phyloP scores from a whole-genome alignment of 768 basidiomycete species.

The Calvatia gigantea region DNA sequence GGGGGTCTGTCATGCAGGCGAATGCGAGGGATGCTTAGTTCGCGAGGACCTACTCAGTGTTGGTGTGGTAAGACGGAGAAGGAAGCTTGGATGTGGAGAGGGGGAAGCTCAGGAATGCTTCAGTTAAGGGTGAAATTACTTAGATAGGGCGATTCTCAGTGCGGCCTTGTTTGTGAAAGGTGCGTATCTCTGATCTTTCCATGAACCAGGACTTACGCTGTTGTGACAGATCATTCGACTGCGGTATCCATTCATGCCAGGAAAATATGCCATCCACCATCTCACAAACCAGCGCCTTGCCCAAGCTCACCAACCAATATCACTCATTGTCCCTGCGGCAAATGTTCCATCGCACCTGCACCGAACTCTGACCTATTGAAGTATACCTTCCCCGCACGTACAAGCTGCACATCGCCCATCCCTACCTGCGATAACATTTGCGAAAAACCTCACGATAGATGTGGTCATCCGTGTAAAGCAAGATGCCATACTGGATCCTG shows the following conservation, averaged over 20 bases:
- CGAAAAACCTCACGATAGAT: constrained; percentile 56
- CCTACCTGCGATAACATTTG: constrained; percentile 77
- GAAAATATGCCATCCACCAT: constrained; percentile 78
- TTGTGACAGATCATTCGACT: constrained; percentile 60
- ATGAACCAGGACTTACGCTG: background rate
- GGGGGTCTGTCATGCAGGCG: constrained; percentile 72
- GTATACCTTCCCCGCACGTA: constrained; percentile 39
- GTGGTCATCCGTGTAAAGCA: constrained; percentile 69
- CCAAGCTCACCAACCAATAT: constrained; percentile 70
- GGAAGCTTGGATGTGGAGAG: constrained; percentile 63
- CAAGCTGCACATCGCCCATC: constrained; percentile 67
- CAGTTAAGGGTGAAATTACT: constrained; percentile 34
- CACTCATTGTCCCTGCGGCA: constrained; percentile 82
- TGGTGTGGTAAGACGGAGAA: constrained; percentile 75
- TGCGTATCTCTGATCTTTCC: constrained; percentile 21
- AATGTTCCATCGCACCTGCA: constrained; percentile 43
- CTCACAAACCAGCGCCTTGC: constrained; percentile 52
- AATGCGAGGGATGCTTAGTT: constrained; percentile 62
- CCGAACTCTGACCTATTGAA: constrained; percentile 22
- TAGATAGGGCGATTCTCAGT: constrained; percentile 68
- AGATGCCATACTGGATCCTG: constrained; percentile 79
- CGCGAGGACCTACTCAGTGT: constrained; percentile 56
- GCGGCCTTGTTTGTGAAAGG: constrained; percentile 59
- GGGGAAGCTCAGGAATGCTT: constrained; percentile 40
- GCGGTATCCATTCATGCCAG: constrained; percentile 71